A percentile compares a stretch with the other conserved stretches of the same genome.
These are phyloP conservation scores for Dactylis glomerata DNA, from an alignment of 176 grass and related monocot species.

Conservation along the genomic window DNA sequence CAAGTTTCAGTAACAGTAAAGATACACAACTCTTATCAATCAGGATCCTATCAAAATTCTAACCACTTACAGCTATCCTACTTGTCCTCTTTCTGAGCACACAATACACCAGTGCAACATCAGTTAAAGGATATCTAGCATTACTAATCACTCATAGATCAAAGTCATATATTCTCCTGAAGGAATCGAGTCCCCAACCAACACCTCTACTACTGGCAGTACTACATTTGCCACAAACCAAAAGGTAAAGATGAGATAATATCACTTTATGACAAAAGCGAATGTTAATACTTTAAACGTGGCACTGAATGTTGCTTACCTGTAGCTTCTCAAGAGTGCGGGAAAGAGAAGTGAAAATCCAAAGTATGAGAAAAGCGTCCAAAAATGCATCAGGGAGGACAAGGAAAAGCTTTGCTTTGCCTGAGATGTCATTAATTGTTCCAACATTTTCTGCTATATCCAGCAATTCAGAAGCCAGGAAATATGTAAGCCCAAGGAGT, in stretches of 20 bases:
- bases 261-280: conserved; percentile 16
- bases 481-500: conserved; percentile 97
- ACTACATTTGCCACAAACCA: not conserved
- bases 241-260: not conserved
- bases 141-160: conserved; percentile 2
- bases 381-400: conserved; percentile 96
- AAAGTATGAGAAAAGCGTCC: conserved; percentile 97
- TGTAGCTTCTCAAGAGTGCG: conserved; percentile 90
- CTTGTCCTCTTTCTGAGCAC: not conserved
- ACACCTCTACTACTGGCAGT: not conserved
- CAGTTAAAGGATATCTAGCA: not conserved
- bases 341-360: conserved; percentile 99
- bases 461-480: conserved; percentile 81
- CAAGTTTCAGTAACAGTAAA: conserved; percentile 13
- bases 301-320: conserved; percentile 37
- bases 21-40: not conserved
- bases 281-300: not conserved
- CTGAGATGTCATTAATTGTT: conserved; percentile 97
- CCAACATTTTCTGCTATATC: conserved; percentile 95
- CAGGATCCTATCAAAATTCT: conserved; percentile 3
- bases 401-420: conserved; percentile 88
- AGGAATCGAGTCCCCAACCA: not conserved
- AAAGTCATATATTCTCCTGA: not conserved
- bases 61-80: not conserved
- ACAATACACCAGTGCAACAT: not conserved